phyloP scores from a whole-genome alignment of 2,329 filamentous ascomycete species.

The Clonostachys byssicola region DNA sequence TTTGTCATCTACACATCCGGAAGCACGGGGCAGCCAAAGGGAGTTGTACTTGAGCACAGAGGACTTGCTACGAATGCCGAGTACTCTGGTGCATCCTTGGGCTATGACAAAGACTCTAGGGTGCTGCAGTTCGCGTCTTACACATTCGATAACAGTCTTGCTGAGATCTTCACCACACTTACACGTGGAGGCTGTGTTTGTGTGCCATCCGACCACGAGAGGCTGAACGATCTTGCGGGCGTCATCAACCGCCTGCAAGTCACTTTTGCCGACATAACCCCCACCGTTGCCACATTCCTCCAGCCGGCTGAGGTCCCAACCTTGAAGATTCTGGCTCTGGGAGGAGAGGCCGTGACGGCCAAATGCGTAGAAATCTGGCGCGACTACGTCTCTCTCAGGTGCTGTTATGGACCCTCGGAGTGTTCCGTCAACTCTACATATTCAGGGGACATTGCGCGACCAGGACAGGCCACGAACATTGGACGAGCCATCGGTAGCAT shows the following conservation, averaged over 20 bases:
- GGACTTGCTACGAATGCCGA: conserved; percentile 2
- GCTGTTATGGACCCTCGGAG: conserved; percentile 6
- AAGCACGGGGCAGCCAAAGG: conserved; percentile 54
- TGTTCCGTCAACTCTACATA: conserved; percentile 5
- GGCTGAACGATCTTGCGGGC: conserved; percentile 8
- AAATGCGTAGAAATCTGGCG: conserved; percentile 5
- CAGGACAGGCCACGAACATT: conserved; percentile 4
- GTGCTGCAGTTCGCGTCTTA: conserved; percentile 7
- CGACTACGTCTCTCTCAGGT: conserved; percentile 1
- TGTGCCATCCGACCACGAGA: conserved; percentile 7
- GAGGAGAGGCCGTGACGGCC: conserved; percentile 5
- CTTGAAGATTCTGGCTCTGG: conserved; percentile 3
- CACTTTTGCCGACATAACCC: conserved; percentile 7
- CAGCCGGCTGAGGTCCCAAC: conserved; percentile 3
- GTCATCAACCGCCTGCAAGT: conserved; percentile 6
- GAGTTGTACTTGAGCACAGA: conserved; percentile 14
- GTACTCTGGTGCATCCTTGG: conserved; percentile 1
- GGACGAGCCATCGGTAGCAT: conserved; percentile 2
- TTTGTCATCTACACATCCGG: conserved; percentile 50
- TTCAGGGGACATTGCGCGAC: conserved; percentile 2
- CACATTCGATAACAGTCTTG: conserved; percentile 9
- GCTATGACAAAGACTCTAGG: conserved; percentile 2
- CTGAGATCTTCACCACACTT: conserved; percentile 8
- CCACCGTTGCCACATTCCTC: conserved; percentile 7
- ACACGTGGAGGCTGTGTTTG: conserved; percentile 4